Conservation (phyloP, 169 alveolate species). For the Eimeria tenella region DNA sequence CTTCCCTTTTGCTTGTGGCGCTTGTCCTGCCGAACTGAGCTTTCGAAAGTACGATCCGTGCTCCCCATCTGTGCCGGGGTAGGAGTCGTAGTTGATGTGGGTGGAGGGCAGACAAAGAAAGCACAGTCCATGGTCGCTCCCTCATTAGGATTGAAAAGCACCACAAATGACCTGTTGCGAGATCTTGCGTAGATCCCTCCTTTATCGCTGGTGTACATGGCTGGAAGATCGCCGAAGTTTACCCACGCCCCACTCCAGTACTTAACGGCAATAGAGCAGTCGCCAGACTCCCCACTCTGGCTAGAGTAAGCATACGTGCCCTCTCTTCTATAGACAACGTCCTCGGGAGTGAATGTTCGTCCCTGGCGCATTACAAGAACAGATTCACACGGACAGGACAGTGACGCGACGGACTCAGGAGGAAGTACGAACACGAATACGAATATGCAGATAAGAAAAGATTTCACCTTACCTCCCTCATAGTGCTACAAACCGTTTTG, state of each 20-base stretch:
- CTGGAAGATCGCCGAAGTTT: not conserved
- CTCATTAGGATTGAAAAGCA: not conserved
- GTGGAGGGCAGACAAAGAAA: not conserved
- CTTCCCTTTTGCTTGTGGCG: no score
- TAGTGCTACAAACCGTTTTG: not conserved
- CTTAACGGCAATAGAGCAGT: not conserved
- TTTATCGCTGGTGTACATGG: slow-evolving; percentile 1
- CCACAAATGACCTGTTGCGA: not conserved
- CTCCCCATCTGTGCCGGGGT: not conserved
- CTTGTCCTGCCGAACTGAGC: no score
- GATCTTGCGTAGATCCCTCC: not conserved
- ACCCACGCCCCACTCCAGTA: not conserved
- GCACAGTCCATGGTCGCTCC: slow-evolving; percentile 5
- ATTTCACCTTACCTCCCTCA: not conserved
- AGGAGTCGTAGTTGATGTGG: not conserved
- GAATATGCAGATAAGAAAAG: not conserved
- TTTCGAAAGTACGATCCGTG: no score
- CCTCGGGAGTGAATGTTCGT: not conserved
- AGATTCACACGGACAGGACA: not conserved
- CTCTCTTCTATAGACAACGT: not conserved
- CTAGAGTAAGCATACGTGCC: not conserved
- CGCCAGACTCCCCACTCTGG: slow-evolving; percentile 11
- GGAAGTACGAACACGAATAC: not conserved
- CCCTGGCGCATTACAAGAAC: not conserved
- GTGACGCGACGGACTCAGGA: not conserved